Base-by-base conservation (phyloP, 1,139 yeast species). In the Entelexis paramagnoliae region DNA sequence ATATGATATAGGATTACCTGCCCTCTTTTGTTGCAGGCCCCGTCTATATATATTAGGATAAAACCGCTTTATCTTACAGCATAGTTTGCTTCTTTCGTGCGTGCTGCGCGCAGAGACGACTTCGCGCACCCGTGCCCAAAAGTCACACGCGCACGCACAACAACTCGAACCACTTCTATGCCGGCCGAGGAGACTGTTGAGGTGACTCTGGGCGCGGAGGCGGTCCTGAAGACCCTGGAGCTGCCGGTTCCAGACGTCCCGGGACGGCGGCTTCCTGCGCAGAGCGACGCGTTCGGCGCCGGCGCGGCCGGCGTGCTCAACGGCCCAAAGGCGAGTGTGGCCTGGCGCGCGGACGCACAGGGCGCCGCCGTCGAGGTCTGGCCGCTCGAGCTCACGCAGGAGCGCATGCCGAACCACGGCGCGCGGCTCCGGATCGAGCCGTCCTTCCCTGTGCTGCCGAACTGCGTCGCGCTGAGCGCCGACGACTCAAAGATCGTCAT, bases 301-400 rank as follows among this genome's bases (percentile, higher is more conserved):
- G 46, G 34, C 19, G 50, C 49, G 22, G 56, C 55, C 7, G 47
- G 48, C 10, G 55, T 54, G 9, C 35, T 35, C 30, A 48, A 38
- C 17, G 57, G 54, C 8, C 14, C 35, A 11, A 4, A 26, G 1
- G 35, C 43, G 16, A 48, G 48, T 24, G 33, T 53, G 3, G 38
- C 52, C 41, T 55, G 55, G 58, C 49, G 53, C 28, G 24, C 55
- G 9, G 26, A 14, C 9, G 49, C 41, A 10, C 17, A 29, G 10
- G 49, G 46, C 19, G 29, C 16, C n/a, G 26, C 14, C 16, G 14
- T 55, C 28, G 57, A 48, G 40, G 44, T 55, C 6, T 26, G 46
- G 17, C 58, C 58, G 9, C 41, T 55, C 11, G 58, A 49, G 30
- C 50, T 53, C 16, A 49, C 46, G 2, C 48, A 48, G 10, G 32